A percentile compares a stretch with the other conserved stretches of the same genome.
Conservation (phyloP, 768 basidiomycete species). For the Termitomyces sp. region DNA sequence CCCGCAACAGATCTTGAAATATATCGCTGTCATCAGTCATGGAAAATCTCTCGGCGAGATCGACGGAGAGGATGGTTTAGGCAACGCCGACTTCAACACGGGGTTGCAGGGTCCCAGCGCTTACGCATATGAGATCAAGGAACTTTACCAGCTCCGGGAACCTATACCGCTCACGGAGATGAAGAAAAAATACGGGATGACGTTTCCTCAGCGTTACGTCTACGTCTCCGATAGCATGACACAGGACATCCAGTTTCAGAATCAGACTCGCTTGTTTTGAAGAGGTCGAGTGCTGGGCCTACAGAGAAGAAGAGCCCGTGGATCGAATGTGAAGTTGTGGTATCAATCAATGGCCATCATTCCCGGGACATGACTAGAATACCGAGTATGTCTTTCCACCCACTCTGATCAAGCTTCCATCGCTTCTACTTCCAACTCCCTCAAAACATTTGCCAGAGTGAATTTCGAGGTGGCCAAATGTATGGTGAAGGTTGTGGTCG, state of each 20-base stretch:
- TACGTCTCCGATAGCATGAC: neutral
- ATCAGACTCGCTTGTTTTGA: conserved; percentile 1
- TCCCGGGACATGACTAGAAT: too few species aligned
- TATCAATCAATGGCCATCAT: neutral
- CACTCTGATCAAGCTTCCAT: neutral
- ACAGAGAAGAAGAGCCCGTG: neutral
- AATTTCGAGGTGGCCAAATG: too few species aligned
- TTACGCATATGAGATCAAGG: neutral
- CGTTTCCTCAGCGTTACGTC: conserved; percentile 1
- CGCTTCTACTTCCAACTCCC: neutral
- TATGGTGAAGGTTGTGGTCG: neutral
- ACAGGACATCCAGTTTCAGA: neutral
- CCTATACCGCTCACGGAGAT: conserved; percentile 1
- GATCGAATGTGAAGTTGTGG: neutral
- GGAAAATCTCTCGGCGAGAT: neutral
- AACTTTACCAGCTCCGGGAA: neutral
- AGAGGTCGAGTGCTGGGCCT: neutral
- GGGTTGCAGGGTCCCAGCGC: neutral
- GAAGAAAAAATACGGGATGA: neutral
- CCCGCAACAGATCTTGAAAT: neutral
- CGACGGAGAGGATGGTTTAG: neutral
- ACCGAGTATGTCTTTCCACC: too few species aligned
- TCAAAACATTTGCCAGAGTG: too few species aligned
- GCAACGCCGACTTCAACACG: conserved; percentile 1
- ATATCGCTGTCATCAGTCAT: neutral